phyloP scores from a whole-genome alignment of 1,139 yeast genomes.

The Scheffersomyces cryptocercus region DNA sequence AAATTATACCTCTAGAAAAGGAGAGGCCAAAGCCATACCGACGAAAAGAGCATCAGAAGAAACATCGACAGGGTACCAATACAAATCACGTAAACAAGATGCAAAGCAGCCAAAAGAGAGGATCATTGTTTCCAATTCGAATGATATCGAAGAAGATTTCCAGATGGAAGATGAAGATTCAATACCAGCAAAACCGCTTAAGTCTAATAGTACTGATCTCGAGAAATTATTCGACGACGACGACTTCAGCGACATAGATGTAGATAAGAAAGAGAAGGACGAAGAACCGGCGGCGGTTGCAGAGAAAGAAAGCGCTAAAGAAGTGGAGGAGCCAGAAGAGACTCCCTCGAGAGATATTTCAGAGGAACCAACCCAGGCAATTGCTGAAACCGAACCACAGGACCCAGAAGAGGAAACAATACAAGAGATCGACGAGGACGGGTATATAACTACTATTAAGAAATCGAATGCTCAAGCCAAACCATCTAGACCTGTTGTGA shows the following conservation, averaged over 20 bases:
- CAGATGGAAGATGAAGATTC: slow-evolving; percentile 9
- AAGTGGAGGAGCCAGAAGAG: slow-evolving; percentile 7
- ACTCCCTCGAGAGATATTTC: neutral
- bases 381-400: slow-evolving; percentile 1
- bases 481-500: slow-evolving; percentile 12
- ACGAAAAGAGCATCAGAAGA: slow-evolving; percentile 4
- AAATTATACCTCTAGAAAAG: slow-evolving; percentile 25
- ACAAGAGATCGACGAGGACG: slow-evolving; percentile 34
- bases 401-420: neutral
- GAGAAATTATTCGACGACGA: slow-evolving; percentile 22
- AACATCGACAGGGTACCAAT: slow-evolving; percentile 24
- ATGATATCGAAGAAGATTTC: slow-evolving; percentile 14
- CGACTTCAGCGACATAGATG: slow-evolving; percentile 20
- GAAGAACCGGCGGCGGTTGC: slow-evolving; percentile 2
- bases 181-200: slow-evolving; percentile 3
- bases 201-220: slow-evolving; percentile 12
- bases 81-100: slow-evolving; percentile 41
- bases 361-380: too few species aligned
- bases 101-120: slow-evolving; percentile 34
- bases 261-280: neutral
- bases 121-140: slow-evolving; percentile 30
- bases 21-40: slow-evolving; percentile 8
- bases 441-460: slow-evolving; percentile 36
- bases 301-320: neutral
- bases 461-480: slow-evolving; percentile 12